Evolutionary conservation across 495 filamentous ascomycete genomes (phyloP).

Genomic region (Penicillium simplicissimum): DNA sequence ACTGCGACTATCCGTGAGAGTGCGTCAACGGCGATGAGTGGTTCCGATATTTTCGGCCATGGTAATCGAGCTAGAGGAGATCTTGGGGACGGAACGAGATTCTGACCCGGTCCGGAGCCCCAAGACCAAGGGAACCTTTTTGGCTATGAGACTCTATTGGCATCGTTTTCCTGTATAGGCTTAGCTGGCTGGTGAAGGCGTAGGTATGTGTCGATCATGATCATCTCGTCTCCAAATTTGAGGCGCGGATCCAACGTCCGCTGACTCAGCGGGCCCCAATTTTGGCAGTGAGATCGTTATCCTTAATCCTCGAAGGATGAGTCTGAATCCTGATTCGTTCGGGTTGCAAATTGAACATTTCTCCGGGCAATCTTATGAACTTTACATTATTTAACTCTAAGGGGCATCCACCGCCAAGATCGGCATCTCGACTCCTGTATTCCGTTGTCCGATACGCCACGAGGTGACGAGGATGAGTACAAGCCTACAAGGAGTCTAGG

Average conservation of each 20-base stretch:
- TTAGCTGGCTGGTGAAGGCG: not conserved
- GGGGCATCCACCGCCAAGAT: not conserved
- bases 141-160: not conserved
- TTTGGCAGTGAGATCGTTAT: too few species aligned
- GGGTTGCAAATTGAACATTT: too few species aligned
- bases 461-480: too few species aligned
- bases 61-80: constrained; percentile 11
- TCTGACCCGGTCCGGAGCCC: not conserved
- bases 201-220: not conserved
- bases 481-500: too few species aligned
- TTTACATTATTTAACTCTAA: too few species aligned
- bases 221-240: not conserved
- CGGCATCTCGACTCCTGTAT: not conserved
- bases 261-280: not conserved
- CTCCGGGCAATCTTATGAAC: too few species aligned
- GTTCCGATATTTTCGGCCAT: constrained; percentile 14
- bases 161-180: not conserved
- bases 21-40: not conserved
- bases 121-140: not conserved
- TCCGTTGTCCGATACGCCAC: not conserved
- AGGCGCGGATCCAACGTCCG: not conserved
- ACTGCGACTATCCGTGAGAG: not conserved
- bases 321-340: too few species aligned
- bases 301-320: too few species aligned
- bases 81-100: constrained; percentile 12